Base-by-base conservation (phyloP, 2,329 filamentous ascomycete genomes). In the Raffaelea arxii region DNA sequence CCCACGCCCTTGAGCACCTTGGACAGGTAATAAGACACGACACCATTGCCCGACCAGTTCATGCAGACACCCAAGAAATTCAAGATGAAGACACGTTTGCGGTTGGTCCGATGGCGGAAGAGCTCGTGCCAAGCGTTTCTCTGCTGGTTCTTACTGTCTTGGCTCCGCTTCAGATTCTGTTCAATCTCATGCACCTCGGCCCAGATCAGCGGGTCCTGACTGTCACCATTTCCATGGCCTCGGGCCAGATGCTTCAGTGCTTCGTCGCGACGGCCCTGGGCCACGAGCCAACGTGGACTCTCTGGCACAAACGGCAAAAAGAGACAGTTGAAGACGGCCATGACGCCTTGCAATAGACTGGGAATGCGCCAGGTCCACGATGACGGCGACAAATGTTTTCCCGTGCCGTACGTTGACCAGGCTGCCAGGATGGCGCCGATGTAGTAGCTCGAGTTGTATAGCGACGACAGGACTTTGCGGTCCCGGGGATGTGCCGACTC, bases 151-250 rank as follows among this genome's bases (percentile, higher is more conserved):
- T 69, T n/a, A n/a, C n/a, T n/a, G n/a, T n/a, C n/a, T n/a, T n/a
- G n/a, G 40, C 60, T 64, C 19, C n/a, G 19, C 4, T 9, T 10
- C 11, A 39, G 9, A 21, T 6, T 71, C 48, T 69, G 65, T 50
- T 65, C 60, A 51, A 74, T 74, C 54, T 75, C 70, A 10, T 60
- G 56, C 49, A 62, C 69, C 47, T 74, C 68, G 49, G 66, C 65
- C 44, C 68, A 62, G 6, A 74, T 71, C 18, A 64, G 60, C 9
- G 60, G 50, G 50, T 70, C 62, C 41, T 62, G 54, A 18, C 69
- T 60, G 30, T 47, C 27, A 12, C 40, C 46, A 19, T 25, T 25
- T 25, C 18, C 46, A 25, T 47, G 46, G 23, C 16, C 27, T 32
- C 27, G 9, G 27, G 27, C 16, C 27, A 32, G 27, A 16, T 32